Evolutionary conservation across 345 rosid genomes (phyloP), one percentile per base, ranked within the genome.

Genomic region (Syzygium oleosum): DNA sequence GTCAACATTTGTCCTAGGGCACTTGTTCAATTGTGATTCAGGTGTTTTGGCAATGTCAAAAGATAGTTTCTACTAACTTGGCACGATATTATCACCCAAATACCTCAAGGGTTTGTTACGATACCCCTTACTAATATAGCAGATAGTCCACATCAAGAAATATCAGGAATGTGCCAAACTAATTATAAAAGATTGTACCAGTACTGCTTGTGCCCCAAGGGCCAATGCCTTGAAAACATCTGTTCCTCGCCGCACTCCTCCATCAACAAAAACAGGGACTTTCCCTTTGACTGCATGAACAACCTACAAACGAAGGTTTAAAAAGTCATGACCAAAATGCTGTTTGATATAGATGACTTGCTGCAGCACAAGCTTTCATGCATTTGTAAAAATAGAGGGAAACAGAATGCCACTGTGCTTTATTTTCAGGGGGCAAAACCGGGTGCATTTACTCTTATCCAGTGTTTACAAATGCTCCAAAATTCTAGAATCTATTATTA

Each of bases 141-240:
- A 17, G 80, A 34, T 68, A 9, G 80, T 68, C 46, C 80, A 68
- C 12, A 17, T 68, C 25, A 5, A 68, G 80, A 73, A 73, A 34
- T 34, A 34, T 73, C 49, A 73, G 46, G 46, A 73, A 73, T 19
- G 25, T 34, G 80, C 13, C 80, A 73, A 73, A 73, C 25, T 73
- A 73, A 34, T 17, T 38, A 43, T 43, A 17, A 27, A 55, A 21
- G 87, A 87, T 87, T 94, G 91, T 92, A 95, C 99, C 84, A 97
- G 97, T 84, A 97, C 95, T 89, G 98, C 97, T 92, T 94, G 91
- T 31, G 98, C 99, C n/a, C 99, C 98, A 4, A 96, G 97, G 23
- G 98, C 96, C 86, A 97, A 89, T 1, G 99, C 98, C 91, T 96
- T 96, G 94, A 97, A 95, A 89, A 97, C 91, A 87, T 97, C 97